Percentiles rank a stretch among this genome's conserved stretches.
phyloP scores from a whole-genome alignment of 305 asterid species.

The Fraxinus platypoda region DNA sequence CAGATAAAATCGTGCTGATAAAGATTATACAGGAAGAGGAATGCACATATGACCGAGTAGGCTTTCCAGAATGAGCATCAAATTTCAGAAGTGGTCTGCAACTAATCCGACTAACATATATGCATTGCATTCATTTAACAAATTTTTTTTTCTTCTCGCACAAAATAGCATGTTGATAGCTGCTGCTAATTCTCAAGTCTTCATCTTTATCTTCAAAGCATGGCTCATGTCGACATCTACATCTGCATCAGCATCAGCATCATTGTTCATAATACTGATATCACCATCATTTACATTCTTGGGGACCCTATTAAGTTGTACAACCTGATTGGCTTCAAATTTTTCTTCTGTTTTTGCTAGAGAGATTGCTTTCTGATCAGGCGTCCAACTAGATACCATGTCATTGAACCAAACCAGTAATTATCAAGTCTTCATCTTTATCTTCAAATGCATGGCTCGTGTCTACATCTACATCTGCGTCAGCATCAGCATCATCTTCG shows the following conservation, averaged over 20 bases:
- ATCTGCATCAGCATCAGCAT: not conserved
- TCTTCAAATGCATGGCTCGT: not conserved
- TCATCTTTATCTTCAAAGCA: not conserved
- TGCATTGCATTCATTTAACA: not conserved
- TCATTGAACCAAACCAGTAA: conserved; percentile 66
- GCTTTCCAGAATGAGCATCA: not conserved
- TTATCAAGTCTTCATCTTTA: not conserved
- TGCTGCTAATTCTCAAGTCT: not conserved
- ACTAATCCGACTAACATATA: not conserved
- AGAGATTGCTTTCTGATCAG: conserved; percentile 87
- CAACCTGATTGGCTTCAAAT: conserved; percentile 40
- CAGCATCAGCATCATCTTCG: not conserved
- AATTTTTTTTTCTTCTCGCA: not conserved
- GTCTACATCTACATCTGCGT: not conserved
- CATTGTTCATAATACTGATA: not conserved
- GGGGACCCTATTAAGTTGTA: conserved; percentile 18
- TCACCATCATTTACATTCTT: not conserved
- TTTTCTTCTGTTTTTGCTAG: conserved; percentile 69
- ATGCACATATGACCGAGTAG: not conserved
- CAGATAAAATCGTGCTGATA: not conserved
- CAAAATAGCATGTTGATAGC: not conserved
- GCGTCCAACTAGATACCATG: conserved; percentile 63
- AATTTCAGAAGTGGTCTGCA: not conserved
- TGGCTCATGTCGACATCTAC: not conserved
- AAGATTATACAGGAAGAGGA: not conserved